Percentiles rank a stretch among this genome's conserved stretches.
Conservation (phyloP, 495 filamentous ascomycete species). For the Penicillium pancosmium region DNA sequence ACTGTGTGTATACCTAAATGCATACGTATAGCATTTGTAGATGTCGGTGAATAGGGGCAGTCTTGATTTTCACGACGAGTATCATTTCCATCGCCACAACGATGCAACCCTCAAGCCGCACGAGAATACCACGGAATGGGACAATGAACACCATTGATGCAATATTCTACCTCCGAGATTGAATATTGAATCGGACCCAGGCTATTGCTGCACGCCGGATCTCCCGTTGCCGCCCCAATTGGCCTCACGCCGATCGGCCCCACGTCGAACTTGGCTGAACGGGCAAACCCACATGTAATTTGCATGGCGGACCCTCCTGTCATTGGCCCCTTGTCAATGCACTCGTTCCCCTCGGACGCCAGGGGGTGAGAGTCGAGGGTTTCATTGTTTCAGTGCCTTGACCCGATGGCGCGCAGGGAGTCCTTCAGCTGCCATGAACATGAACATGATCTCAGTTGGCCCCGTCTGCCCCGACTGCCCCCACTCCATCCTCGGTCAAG, state of each 20-base stretch:
- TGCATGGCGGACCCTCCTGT: slow-evolving; percentile 13
- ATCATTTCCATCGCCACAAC: not conserved
- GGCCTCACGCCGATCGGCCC: slow-evolving; percentile 23
- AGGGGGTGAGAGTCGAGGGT: slow-evolving; percentile 17
- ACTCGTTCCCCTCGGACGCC: slow-evolving; percentile 21
- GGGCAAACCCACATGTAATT: slow-evolving; percentile 22
- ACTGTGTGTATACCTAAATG: not conserved
- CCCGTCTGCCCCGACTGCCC: not conserved
- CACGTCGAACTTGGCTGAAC: slow-evolving; percentile 15
- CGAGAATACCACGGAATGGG: not conserved
- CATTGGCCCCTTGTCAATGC: slow-evolving; percentile 18
- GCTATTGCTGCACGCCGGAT: slow-evolving; percentile 15
- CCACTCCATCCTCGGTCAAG: slow-evolving; percentile 10
- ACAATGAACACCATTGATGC: not conserved
- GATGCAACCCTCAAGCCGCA: too few relatives aligned
- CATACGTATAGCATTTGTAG: not conserved
- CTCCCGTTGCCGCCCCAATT: slow-evolving; percentile 28
- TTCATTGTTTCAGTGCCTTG: slow-evolving; percentile 12
- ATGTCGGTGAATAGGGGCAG: not conserved
- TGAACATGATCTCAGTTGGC: not conserved
- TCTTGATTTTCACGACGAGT: not conserved
- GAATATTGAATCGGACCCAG: slow-evolving; percentile 8
- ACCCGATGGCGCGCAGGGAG: slow-evolving; percentile 7
- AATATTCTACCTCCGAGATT: not conserved
- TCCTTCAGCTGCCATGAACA: slow-evolving; percentile 9